These are phyloP conservation scores for Monosporozyma unispora DNA, from an alignment of 805 yeast genomes.

Conservation along the genomic window DNA sequence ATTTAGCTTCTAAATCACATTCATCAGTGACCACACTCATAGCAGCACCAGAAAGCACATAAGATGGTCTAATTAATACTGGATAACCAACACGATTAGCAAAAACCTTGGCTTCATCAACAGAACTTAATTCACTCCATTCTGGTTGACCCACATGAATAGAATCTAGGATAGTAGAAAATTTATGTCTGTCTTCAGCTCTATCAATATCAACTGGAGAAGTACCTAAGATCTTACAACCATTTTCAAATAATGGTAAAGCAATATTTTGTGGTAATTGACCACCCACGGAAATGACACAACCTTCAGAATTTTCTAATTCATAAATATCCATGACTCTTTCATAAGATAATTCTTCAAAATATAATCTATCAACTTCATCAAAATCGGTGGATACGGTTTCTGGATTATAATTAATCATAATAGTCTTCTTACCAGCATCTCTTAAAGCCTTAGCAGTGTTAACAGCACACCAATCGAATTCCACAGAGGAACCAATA, in stretches of 20 bases:
- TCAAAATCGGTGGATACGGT: constrained; percentile 97
- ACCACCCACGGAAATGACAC: constrained; percentile 95
- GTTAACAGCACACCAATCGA: constrained; percentile 98
- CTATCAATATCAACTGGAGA: constrained; percentile 89
- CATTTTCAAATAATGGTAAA: constrained; percentile 63
- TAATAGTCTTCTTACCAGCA: constrained; percentile 79
- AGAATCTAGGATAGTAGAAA: constrained; percentile 86
- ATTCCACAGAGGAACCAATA: constrained; percentile 96
- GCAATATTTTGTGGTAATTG: constrained; percentile 98
- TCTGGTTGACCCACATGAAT: constrained; percentile 94
- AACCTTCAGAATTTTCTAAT: constrained; percentile 81
- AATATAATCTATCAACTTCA: constrained; percentile 94
- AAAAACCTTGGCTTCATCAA: constrained; percentile 75
- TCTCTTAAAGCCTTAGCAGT: constrained; percentile 91
- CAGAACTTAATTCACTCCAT: constrained; percentile 90
- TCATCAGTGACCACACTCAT: constrained; percentile 85
- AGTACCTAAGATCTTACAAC: constrained; percentile 88
- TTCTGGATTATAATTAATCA: constrained; percentile 97
- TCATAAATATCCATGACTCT: constrained; percentile 97
- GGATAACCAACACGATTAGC: constrained; percentile 88
- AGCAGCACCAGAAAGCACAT: constrained; percentile 96
- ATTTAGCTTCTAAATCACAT: constrained; percentile 70
- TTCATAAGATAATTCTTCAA: constrained; percentile 90
- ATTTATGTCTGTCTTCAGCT: constrained; percentile 98
- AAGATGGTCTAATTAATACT: constrained; percentile 94